Percentiles rank a stretch among this genome's conserved stretches.
Conservation (phyloP, 1,284 basidiomycete genomes). For the Ustilago hordei region DNA sequence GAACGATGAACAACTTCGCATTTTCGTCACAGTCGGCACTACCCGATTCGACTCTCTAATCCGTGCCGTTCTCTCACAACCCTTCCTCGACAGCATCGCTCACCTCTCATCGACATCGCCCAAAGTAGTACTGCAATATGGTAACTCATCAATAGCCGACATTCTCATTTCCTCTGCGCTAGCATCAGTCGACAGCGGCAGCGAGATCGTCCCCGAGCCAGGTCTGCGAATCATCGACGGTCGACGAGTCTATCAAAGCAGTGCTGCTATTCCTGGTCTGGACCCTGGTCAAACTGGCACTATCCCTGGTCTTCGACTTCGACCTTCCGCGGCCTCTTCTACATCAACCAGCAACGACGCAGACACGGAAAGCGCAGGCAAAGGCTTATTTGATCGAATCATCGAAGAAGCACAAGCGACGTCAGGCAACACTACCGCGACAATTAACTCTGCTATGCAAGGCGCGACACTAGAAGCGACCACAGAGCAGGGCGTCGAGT, state of each 20-base stretch:
- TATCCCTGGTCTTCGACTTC: conserved; percentile 28
- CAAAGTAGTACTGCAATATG: conserved; percentile 38
- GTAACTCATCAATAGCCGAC: conserved; percentile 44
- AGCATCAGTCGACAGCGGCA: conserved; percentile 38
- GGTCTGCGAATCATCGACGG: conserved; percentile 46
- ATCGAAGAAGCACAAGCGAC: conserved; percentile 37
- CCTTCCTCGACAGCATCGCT: conserved; percentile 33
- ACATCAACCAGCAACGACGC: not conserved
- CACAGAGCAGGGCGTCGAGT: conserved; percentile 30
- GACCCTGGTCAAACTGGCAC: conserved; percentile 51
- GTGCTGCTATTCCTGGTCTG: conserved; percentile 21
- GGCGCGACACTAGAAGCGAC: conserved; percentile 31
- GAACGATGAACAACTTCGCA: conserved; percentile 1
- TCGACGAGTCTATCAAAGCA: conserved; percentile 43
- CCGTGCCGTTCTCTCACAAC: conserved; percentile 33
- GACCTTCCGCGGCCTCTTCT: not conserved
- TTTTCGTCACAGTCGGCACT: conserved; percentile 63
- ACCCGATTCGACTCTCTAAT: conserved; percentile 61
- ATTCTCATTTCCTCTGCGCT: conserved; percentile 29
- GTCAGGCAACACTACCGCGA: conserved; percentile 4
- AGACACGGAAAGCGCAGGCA: conserved; percentile 7
- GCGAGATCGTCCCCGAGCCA: conserved; percentile 43
- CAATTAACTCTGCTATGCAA: conserved; percentile 9
- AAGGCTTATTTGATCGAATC: conserved; percentile 29
- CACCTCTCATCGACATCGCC: conserved; percentile 12